phyloP scores from a whole-genome alignment of 2,329 filamentous ascomycete species.

The Fusarium tricinctum region DNA sequence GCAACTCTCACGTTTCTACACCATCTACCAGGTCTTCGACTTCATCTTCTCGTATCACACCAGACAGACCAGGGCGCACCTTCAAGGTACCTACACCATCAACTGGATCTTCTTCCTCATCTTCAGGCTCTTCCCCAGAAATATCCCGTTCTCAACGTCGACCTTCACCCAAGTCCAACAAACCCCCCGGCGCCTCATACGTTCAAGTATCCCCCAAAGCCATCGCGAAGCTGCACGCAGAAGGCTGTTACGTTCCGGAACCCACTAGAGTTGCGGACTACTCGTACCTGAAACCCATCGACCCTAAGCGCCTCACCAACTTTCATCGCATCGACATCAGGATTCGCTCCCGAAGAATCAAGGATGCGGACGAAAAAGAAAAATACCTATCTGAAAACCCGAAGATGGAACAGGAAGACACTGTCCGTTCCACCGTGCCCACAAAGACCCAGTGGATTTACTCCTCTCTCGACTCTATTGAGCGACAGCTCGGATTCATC shows the following conservation, averaged over 20 bases:
- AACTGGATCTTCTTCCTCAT: constrained; percentile 11
- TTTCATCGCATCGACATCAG: constrained; percentile 1
- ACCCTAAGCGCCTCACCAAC: background rate
- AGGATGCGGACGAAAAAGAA: background rate
- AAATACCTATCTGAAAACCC: background rate
- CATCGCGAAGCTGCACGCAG: constrained; percentile 17
- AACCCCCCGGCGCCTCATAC: constrained; percentile 31
- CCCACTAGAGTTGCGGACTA: constrained; percentile 19
- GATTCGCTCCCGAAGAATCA: background rate
- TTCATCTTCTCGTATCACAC: background rate
- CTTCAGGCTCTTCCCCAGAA: background rate
- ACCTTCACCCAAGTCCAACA: constrained; percentile 8
- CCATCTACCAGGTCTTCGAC: constrained; percentile 1
- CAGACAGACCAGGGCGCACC: constrained; percentile 11
- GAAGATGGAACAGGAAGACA: background rate
- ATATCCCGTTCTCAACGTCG: background rate
- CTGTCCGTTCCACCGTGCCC: constrained; percentile 1
- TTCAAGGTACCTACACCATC: constrained; percentile 17
- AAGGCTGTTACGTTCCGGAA: constrained; percentile 7
- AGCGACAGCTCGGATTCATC: constrained; percentile 15
- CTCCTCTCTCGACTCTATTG: constrained; percentile 17
- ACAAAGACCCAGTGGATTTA: constrained; percentile 24
- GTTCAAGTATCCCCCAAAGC: constrained; percentile 34
- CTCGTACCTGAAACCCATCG: constrained; percentile 3
- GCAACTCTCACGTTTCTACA: background rate